Conservation (phyloP, 345 rosid species). For the Syzygium jambos region DNA sequence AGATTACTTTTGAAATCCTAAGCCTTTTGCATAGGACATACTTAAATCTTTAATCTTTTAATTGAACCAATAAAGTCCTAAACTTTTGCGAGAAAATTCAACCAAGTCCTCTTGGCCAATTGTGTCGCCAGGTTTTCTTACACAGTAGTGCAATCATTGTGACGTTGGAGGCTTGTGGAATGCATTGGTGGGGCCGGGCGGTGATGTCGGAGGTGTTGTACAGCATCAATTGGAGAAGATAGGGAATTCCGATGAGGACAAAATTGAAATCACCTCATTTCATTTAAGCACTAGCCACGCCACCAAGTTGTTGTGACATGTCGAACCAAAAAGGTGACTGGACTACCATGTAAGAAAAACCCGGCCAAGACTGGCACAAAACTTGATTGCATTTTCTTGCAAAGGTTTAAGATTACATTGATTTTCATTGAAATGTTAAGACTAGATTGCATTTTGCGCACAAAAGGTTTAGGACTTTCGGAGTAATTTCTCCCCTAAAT, state of each 20-base stretch:
- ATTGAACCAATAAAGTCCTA: not conserved
- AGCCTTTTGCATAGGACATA: not conserved
- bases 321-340: not conserved
- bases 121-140: not conserved
- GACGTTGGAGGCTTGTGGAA: not conserved
- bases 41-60: not conserved
- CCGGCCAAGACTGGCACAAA: not conserved
- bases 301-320: not conserved
- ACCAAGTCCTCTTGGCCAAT: not conserved
- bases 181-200: not conserved
- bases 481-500: not conserved
- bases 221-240: not conserved
- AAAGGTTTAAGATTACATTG: not conserved
- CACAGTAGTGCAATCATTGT: not conserved
- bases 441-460: not conserved
- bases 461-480: not conserved
- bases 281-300: not conserved
- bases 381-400: not conserved
- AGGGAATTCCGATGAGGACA: not conserved
- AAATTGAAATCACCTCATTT: not conserved
- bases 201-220: not conserved
- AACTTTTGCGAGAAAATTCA: not conserved
- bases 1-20: not conserved
- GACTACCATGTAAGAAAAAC: not conserved
- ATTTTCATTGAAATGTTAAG: not conserved